Percentiles rank a stretch among this genome's conserved stretches.
These are phyloP conservation scores for Coniochaeta pulveracea DNA, from an alignment of 2,329 filamentous ascomycete genomes.

Conservation along the genomic window DNA sequence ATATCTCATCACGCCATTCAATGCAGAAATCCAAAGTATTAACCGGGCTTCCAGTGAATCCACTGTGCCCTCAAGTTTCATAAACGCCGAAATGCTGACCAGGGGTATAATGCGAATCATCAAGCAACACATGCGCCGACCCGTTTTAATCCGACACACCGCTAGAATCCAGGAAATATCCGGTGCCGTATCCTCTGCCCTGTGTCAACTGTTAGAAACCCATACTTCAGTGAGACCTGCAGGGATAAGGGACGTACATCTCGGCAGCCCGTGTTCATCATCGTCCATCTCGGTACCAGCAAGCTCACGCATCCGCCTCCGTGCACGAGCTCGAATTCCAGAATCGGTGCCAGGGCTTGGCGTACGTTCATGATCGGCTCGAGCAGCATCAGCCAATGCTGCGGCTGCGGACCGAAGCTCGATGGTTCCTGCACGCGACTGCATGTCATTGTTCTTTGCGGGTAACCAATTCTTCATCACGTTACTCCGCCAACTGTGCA, in stretches of 20 bases:
- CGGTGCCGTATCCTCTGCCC: constrained; percentile 11
- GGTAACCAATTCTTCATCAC: constrained; percentile 12
- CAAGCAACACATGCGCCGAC: no score
- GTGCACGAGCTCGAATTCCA: constrained; percentile 7
- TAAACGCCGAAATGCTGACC: no score
- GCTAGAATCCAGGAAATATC: constrained; percentile 15
- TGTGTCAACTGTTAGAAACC: constrained; percentile 7
- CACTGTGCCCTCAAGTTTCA: no score
- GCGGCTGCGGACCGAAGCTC: constrained; percentile 9
- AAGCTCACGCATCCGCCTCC: constrained; percentile 17
- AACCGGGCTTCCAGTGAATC: no score
- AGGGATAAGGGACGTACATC: constrained; percentile 9
- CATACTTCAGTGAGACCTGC: neutral
- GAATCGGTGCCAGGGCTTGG: neutral
- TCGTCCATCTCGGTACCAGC: constrained; percentile 13
- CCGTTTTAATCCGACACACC: no score
- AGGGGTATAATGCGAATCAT: no score
- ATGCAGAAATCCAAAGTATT: no score
- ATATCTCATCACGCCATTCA: no score
- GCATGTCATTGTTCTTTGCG: neutral
- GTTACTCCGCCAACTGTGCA: constrained; percentile 10
- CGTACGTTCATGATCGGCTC: neutral
- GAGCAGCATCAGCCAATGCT: neutral
- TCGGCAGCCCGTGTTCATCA: constrained; percentile 8
- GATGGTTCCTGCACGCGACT: constrained; percentile 7